phyloP scores from a whole-genome alignment of 441 rosid genomes.

The Croton laevigatus region DNA sequence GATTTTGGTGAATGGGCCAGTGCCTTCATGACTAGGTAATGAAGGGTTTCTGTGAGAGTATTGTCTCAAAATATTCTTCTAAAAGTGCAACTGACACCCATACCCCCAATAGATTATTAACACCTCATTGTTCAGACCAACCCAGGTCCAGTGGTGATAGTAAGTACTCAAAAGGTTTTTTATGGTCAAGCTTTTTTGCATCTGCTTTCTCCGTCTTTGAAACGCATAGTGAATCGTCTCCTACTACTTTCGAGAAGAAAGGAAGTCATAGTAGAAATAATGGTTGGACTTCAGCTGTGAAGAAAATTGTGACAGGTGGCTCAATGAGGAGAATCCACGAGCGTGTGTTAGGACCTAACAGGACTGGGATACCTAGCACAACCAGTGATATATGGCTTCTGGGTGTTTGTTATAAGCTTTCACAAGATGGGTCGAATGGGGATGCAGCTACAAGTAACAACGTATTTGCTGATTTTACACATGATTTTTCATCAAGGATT shows the following conservation, averaged over 20 bases:
- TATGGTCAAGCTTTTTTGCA: conserved; percentile 61
- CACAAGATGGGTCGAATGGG: conserved; percentile 38
- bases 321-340: conserved; percentile 91
- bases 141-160: conserved; percentile 35
- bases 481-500: conserved; percentile 77
- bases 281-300: conserved; percentile 76
- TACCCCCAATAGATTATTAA: conserved; percentile 33
- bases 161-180: conserved; percentile 43
- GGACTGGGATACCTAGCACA: conserved; percentile 60
- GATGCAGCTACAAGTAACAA: conserved; percentile 34
- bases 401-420: conserved; percentile 69
- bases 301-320: conserved; percentile 61
- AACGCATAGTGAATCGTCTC: conserved; percentile 41
- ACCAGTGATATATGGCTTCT: conserved; percentile 85
- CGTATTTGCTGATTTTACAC: conserved; percentile 53
- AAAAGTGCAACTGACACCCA: conserved; percentile 35
- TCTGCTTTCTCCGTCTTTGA: conserved; percentile 71
- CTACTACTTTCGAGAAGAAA: conserved; percentile 37
- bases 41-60: conserved; percentile 68
- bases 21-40: conserved; percentile 65
- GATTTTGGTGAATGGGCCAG: conserved; percentile 33
- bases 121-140: conserved; percentile 43
- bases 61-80: conserved; percentile 49
- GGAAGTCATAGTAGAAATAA: conserved; percentile 36
- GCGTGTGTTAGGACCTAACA: conserved; percentile 64